Evolutionary conservation across 495 filamentous ascomycete species (phyloP).

Genomic region (Talaromyces ruber): DNA sequence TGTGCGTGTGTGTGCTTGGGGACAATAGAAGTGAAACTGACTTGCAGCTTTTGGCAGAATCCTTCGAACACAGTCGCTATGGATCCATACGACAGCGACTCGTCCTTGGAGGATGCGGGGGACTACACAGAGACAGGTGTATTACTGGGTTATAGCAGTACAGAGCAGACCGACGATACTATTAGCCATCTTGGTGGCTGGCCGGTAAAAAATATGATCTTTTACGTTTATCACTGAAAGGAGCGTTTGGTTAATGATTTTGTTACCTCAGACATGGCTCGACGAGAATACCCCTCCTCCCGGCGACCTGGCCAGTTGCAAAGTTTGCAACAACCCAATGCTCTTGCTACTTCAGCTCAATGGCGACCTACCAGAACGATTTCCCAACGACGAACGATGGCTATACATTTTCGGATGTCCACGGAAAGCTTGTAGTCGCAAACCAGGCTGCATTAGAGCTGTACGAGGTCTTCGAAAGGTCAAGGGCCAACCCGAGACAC

Average conservation of each 20-base stretch:
- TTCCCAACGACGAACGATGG: constrained; percentile 76
- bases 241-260: neutral
- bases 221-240: neutral
- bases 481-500: constrained; percentile 17
- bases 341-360: constrained; percentile 83
- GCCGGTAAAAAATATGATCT: constrained; percentile 55
- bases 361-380: constrained; percentile 77
- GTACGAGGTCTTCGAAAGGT: constrained; percentile 53
- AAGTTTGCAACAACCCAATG: constrained; percentile 79
- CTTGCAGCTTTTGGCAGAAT: constrained; percentile 1
- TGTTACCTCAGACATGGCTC: constrained; percentile 62
- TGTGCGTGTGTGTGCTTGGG: neutral
- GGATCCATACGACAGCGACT: constrained; percentile 79
- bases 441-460: constrained; percentile 68
- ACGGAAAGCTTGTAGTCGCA: constrained; percentile 70
- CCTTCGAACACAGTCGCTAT: constrained; percentile 33
- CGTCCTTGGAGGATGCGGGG: constrained; percentile 51
- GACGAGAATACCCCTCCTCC: constrained; percentile 61
- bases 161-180: constrained; percentile 72
- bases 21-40: neutral
- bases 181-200: constrained; percentile 82
- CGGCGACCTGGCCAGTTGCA: constrained; percentile 75
- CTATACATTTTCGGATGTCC: constrained; percentile 79
- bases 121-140: constrained; percentile 81
- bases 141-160: constrained; percentile 82